Evolutionary conservation across 176 grass and related monocot genomes (phyloP).

Genomic region (Musa itinerans): DNA sequence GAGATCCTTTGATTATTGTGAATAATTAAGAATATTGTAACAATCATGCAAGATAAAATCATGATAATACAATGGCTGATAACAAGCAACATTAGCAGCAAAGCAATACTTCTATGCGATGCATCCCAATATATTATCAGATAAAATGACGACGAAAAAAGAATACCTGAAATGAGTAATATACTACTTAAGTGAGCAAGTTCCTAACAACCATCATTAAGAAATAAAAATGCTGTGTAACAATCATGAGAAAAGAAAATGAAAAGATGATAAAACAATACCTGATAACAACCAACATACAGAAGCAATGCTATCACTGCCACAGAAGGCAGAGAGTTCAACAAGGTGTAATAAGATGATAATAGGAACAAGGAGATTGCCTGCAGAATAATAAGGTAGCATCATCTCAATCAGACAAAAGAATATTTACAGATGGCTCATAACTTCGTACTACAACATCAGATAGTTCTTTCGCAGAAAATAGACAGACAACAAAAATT

Average conservation of each 20-base stretch:
- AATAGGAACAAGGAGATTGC: conserved; percentile 69
- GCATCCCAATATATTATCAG: no score
- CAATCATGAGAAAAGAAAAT: not conserved
- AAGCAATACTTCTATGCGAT: no score
- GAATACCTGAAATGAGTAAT: no score
- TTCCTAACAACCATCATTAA: not conserved
- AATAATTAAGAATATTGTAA: no score
- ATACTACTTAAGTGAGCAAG: no score
- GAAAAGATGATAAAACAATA: conserved; percentile 21
- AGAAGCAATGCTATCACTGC: conserved; percentile 85
- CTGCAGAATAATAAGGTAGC: conserved; percentile 37
- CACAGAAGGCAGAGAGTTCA: conserved; percentile 46
- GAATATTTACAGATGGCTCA: not conserved
- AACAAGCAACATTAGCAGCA: no score
- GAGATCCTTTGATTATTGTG: no score
- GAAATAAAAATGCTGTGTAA: not conserved
- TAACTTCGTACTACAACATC: no score
- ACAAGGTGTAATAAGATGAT: conserved; percentile 73
- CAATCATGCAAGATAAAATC: no score
- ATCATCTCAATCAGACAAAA: not conserved
- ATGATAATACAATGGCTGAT: no score
- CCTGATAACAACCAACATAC: conserved; percentile 95
- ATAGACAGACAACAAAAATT: not conserved
- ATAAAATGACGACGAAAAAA: no score
- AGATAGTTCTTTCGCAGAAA: not conserved